A percentile compares a stretch with the other conserved stretches of the same genome.
Evolutionary conservation across 2,329 filamentous ascomycete species (phyloP).

Genomic region (Ophiostoma tasmaniense): DNA sequence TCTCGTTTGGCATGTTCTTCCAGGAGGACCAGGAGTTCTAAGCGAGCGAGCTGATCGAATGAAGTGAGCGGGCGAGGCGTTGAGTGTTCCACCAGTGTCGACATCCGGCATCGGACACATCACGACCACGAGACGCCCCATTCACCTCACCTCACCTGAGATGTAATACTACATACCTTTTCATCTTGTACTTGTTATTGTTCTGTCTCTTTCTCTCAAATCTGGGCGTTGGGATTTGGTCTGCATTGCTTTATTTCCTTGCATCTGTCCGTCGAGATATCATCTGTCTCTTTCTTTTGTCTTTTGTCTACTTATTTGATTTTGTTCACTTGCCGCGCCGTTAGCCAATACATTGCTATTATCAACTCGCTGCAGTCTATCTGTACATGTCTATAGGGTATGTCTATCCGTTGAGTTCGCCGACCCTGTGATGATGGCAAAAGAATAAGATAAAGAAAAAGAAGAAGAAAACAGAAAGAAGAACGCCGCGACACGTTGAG

Average conservation of each 20-base stretch:
- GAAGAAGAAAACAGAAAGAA: slow-evolving; percentile 14
- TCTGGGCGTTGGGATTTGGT: slow-evolving; percentile 18
- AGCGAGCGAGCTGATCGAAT: background rate
- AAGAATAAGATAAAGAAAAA: background rate
- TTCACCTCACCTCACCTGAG: background rate
- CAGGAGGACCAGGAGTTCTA: slow-evolving; percentile 94
- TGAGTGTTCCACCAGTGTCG: too few relatives aligned
- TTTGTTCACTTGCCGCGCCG: background rate
- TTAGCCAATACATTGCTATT: background rate
- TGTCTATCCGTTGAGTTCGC: slow-evolving; percentile 2
- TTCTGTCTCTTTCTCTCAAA: background rate
- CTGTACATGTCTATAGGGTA: background rate
- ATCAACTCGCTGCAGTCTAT: background rate
- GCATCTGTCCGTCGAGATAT: background rate
- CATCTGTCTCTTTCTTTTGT: background rate
- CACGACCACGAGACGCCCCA: too few relatives aligned
- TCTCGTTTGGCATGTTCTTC: slow-evolving; percentile 98
- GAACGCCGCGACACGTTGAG: slow-evolving; percentile 16
- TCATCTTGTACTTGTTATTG: background rate
- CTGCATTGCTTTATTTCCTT: slow-evolving; percentile 8
- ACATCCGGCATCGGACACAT: too few relatives aligned
- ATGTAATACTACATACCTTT: background rate
- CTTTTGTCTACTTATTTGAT: background rate
- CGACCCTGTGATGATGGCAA: background rate
- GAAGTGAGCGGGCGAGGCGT: too few relatives aligned